Evolutionary conservation across 2,329 filamentous ascomycete species (phyloP), one percentile per base, ranked within the genome.

Genomic region (Hypomyces perniciosus): DNA sequence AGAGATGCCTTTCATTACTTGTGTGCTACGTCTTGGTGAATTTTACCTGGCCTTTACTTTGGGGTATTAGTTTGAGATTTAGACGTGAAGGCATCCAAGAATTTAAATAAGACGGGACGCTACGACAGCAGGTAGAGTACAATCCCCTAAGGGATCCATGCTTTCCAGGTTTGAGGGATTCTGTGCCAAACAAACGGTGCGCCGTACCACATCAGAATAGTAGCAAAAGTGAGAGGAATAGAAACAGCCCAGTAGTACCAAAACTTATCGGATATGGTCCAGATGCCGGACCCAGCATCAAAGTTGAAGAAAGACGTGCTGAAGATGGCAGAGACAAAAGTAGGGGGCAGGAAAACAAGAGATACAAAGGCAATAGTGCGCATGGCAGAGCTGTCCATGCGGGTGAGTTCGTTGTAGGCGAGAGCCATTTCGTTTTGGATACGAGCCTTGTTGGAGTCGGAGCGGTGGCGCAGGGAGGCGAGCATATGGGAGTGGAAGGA

Each of bases 361-460:
- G 76, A 77, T 0, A 78, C 61, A 12, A 77, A 67, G 1, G 76
- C 71, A 41, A 80, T 67, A 0, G 72, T 74, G 58, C 73, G 75
- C 75, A 80, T 79, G 1, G 75, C 70, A 0, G 71, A 65, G 53
- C 75, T 77, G 46, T 81, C 78, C 0, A 53, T 53, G n/a, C 69
- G 66, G 0, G 72, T 67, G 0, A 74, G 70, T 0, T 57, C 65
- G 54, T 77, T 72, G 59, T 73, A 78, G 0, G 69, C 59, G 54
- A 85, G 67, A 51, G 82, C 64, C 64, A 84, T 71, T 73, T 84
- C 62, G 66, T 83, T 63, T 62, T 76, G 45, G 59, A 85, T 66
- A 52, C 81, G 55, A 10, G 71, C 63, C 9, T 68, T 65, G 57
- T 71, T 75, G 1, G 72, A 66, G 0, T 54, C 53, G 0, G 72